Base-by-base conservation (phyloP, 495 filamentous ascomycete species). In the Annulohypoxylon moriforme region DNA sequence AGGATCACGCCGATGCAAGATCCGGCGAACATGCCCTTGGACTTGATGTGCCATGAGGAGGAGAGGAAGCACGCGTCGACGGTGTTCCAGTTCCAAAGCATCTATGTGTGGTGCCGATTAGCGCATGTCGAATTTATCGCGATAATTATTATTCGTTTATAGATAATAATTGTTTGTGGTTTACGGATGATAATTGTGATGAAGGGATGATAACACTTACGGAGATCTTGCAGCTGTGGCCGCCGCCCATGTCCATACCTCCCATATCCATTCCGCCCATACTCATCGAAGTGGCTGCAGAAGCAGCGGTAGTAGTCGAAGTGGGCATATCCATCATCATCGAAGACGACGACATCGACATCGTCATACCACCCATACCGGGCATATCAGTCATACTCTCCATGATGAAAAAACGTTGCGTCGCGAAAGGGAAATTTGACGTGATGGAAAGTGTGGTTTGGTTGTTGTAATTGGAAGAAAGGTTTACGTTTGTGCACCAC, bases 21-120 rank as follows among this genome's bases (percentile, higher is more conserved):
- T 22, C 88, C 89, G 29, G 88, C 89, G 67, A 93, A 92, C 81
- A 88, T 87, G 67, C 84, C 86, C 0, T 60, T 66, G 0, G 86
- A 88, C 14, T 75, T 86, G 72, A 92, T 85, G 68, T 89, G 89
- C 90, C 90, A 93, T 18, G 82, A 78, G 13, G 64, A 66, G 8
- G 89, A 81, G 69, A 93, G 78, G 81, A 93, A 92, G 85, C 89
- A 93, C 2, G 88, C 75, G 74, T 91, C 86, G 24, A 92, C 77
- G 0, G 88, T 91, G 72, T 89, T 81, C 90, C 90, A 93, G 75
- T 93, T 92, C 90, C 89, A 92, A 4, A 92, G 78, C 90, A 93
- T 93, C 87, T 88, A 72, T 33, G n/a, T n/a, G n/a, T 24, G 9
- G 44, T 42, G 34, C 9, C 20, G 9, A 38, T 56, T 61, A 67